Evolutionary conservation across 257 asterid species (phyloP).

Genomic region (Misopates orontium): DNA sequence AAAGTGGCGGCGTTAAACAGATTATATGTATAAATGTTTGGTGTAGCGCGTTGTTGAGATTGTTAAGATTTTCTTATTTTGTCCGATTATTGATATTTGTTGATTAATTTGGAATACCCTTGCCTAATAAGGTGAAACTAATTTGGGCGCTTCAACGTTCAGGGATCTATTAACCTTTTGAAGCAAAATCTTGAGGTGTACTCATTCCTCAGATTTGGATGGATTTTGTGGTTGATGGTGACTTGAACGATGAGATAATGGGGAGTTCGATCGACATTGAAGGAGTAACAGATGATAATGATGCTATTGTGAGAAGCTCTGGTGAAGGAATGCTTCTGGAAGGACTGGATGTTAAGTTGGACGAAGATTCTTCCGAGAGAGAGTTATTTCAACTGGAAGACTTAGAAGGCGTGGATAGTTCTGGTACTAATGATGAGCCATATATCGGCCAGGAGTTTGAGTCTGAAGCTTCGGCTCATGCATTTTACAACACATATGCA

Average conservation of each 20-base stretch:
- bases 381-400: constrained; percentile 57
- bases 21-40: too few relatives aligned
- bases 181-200: constrained; percentile 19
- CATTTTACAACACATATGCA: constrained; percentile 86
- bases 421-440: constrained; percentile 61
- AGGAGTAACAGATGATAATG: constrained; percentile 51
- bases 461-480: constrained; percentile 93
- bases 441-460: constrained; percentile 88
- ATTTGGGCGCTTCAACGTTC: constrained; percentile 5
- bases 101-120: too few relatives aligned
- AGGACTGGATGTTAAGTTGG: constrained; percentile 60
- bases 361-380: constrained; percentile 64
- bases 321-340: constrained; percentile 56
- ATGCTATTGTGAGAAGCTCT: constrained; percentile 55
- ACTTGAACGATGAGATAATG: constrained; percentile 66
- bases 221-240: constrained; percentile 88
- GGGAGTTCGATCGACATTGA: constrained; percentile 65
- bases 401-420: constrained; percentile 53
- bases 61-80: too few relatives aligned
- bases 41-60: too few relatives aligned
- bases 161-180: constrained; percentile 26
- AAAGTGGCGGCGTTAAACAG: too few relatives aligned
- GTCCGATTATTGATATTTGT: too few relatives aligned
- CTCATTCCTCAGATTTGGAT: constrained; percentile 36
- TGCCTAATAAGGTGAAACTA: background rate